phyloP scores from a whole-genome alignment of 192 early-diverging fungal genomes.

The Coemansia sp. region DNA sequence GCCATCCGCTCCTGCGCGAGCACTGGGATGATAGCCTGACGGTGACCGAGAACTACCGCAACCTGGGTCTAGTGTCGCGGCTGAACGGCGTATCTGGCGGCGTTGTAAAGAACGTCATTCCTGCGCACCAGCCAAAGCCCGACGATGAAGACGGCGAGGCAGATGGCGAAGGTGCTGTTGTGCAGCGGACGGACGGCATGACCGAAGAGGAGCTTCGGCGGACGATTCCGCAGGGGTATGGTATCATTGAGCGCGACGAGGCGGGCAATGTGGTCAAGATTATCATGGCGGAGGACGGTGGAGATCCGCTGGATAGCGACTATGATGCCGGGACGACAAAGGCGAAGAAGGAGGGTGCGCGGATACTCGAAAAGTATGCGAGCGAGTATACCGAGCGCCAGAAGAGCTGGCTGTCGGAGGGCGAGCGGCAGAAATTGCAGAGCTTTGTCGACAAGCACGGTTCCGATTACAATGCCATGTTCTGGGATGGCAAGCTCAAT shows the following conservation, averaged over 20 bases:
- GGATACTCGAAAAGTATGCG: slow-evolving; percentile 50
- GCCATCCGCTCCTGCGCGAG: slow-evolving; percentile 56
- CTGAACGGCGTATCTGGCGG: slow-evolving; percentile 65
- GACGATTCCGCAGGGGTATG: slow-evolving; percentile 58
- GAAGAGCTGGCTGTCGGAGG: slow-evolving; percentile 52
- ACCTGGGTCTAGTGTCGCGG: slow-evolving; percentile 60
- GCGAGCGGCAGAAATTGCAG: slow-evolving; percentile 54
- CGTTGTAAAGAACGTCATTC: slow-evolving; percentile 13
- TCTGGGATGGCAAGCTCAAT: slow-evolving; percentile 69
- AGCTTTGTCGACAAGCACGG: slow-evolving; percentile 64
- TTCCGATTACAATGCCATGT: slow-evolving; percentile 70
- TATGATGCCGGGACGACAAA: slow-evolving; percentile 41
- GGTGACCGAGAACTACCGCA: slow-evolving; percentile 65
- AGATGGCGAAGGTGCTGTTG: too few relatives aligned
- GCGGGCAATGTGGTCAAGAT: slow-evolving; percentile 66
- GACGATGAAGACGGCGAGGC: slow-evolving; percentile 3
- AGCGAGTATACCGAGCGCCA: slow-evolving; percentile 31
- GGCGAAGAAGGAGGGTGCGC: slow-evolving; percentile 57
- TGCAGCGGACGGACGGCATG: not conserved
- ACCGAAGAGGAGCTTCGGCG: slow-evolving; percentile 50
- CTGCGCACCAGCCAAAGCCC: not conserved
- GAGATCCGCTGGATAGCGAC: slow-evolving; percentile 43
- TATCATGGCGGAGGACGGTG: slow-evolving; percentile 55
- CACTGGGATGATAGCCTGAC: slow-evolving; percentile 67
- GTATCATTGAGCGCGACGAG: slow-evolving; percentile 77